phyloP scores from a whole-genome alignment of 352 stramenopile species.

The Plasmopara muralis region DNA sequence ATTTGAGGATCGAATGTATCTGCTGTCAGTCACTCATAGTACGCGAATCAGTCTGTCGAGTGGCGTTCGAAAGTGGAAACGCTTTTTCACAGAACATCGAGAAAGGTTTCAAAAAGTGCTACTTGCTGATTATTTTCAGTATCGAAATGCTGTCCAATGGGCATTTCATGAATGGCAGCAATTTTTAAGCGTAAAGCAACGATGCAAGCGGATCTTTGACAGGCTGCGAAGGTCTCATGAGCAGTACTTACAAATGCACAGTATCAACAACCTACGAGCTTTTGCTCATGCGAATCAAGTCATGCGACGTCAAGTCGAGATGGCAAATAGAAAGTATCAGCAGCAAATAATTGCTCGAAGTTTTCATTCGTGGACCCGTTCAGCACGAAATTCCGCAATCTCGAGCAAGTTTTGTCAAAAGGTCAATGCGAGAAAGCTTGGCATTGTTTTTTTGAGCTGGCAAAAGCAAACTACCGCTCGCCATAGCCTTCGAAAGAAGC shows the following conservation, averaged over 20 bases:
- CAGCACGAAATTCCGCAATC: neutral
- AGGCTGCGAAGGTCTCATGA: slow-evolving; percentile 7
- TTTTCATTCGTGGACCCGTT: slow-evolving; percentile 8
- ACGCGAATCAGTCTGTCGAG: slow-evolving; percentile 4
- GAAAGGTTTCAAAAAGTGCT: slow-evolving; percentile 9
- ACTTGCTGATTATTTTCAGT: slow-evolving; percentile 27
- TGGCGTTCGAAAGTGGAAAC: slow-evolving; percentile 19
- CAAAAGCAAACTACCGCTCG: neutral
- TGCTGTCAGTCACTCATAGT: slow-evolving; percentile 7
- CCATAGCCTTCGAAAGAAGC: slow-evolving; percentile 1
- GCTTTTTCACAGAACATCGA: slow-evolving; percentile 8
- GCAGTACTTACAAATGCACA: slow-evolving; percentile 5
- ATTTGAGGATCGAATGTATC: slow-evolving; percentile 12
- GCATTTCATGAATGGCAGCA: slow-evolving; percentile 8
- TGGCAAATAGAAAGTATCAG: slow-evolving; percentile 11
- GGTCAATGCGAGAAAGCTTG: slow-evolving; percentile 6
- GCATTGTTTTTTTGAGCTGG: slow-evolving; percentile 6
- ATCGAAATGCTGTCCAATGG: slow-evolving; percentile 9
- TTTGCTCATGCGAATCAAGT: slow-evolving; percentile 1
- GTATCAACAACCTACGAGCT: slow-evolving; percentile 5
- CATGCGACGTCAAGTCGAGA: slow-evolving; percentile 2
- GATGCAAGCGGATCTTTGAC: slow-evolving; percentile 7
- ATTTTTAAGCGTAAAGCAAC: slow-evolving; percentile 8
- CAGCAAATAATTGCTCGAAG: slow-evolving; percentile 3
- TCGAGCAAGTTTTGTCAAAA: slow-evolving; percentile 1